Evolutionary conservation across 768 basidiomycete genomes (phyloP).

Genomic region (Dacryopinax primogenitus): DNA sequence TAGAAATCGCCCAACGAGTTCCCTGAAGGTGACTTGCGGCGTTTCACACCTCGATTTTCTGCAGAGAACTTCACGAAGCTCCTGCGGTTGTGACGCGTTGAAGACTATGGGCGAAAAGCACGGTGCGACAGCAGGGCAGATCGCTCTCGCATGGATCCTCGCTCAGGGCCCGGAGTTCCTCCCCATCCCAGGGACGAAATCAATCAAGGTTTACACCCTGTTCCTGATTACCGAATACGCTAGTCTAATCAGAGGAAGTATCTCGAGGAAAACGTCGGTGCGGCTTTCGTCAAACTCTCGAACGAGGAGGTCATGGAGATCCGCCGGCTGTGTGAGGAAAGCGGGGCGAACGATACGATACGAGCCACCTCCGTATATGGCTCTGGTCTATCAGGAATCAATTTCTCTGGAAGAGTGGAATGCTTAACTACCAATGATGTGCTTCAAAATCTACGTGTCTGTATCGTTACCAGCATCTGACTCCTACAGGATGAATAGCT

Average conservation of each 20-base stretch:
- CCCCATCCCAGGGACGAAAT: constrained; percentile 25
- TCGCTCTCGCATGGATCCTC: constrained; percentile 28
- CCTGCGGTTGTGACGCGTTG: constrained; percentile 25
- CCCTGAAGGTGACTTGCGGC: constrained; percentile 23
- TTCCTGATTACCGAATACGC: not conserved
- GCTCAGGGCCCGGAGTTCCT: constrained; percentile 23
- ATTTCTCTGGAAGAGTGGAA: not conserved
- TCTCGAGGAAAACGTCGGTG: constrained; percentile 24
- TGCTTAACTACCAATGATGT: too few species aligned
- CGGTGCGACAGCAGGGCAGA: constrained; percentile 26
- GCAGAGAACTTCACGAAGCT: constrained; percentile 28
- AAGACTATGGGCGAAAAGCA: constrained; percentile 25
- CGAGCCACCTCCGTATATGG: constrained; percentile 13
- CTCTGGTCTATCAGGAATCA: constrained; percentile 12
- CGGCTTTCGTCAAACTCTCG: constrained; percentile 19
- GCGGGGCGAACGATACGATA: constrained; percentile 13
- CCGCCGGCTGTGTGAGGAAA: constrained; percentile 14
- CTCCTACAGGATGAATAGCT: too few species aligned
- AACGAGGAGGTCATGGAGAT: constrained; percentile 23
- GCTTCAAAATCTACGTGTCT: too few species aligned
- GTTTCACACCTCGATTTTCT: constrained; percentile 25
- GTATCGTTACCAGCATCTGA: too few species aligned
- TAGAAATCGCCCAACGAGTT: constrained; percentile 23
- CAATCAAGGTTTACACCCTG: not conserved
- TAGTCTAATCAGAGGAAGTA: not conserved